phyloP scores from a whole-genome alignment of 805 yeast genomes.

The Candida boidinii region DNA sequence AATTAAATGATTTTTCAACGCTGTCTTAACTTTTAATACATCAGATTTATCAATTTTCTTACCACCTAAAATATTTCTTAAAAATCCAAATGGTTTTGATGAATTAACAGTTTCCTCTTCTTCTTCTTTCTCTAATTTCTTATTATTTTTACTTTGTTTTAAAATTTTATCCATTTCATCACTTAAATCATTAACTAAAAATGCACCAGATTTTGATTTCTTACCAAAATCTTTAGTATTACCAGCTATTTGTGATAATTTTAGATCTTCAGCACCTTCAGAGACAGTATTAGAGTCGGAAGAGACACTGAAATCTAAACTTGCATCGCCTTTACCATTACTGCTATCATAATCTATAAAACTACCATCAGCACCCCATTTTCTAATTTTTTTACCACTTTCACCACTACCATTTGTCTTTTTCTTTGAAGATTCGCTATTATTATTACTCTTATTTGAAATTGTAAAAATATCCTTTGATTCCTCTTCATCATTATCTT shows the following conservation, averaged over 20 bases:
- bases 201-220: slow-evolving; percentile 44
- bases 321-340: slow-evolving; percentile 25
- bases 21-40: slow-evolving; percentile 52
- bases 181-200: slow-evolving; percentile 55
- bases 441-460: too few species aligned
- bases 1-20: slow-evolving; percentile 68
- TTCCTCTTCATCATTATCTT: slow-evolving; percentile 2
- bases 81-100: slow-evolving; percentile 46
- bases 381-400: slow-evolving; percentile 39
- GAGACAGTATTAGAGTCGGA: slow-evolving; percentile 12
- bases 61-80: slow-evolving; percentile 59
- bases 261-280: slow-evolving; percentile 10
- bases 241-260: slow-evolving; percentile 28
- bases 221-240: slow-evolving; percentile 32
- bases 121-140: slow-evolving; percentile 5
- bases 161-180: slow-evolving; percentile 39
- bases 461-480: slow-evolving; percentile 1
- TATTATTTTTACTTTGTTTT: slow-evolving; percentile 9
- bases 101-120: slow-evolving; percentile 15
- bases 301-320: slow-evolving; percentile 57
- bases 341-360: slow-evolving; percentile 37
- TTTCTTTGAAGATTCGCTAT: slow-evolving; percentile 7
- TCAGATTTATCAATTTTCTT: slow-evolving; percentile 57
- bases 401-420: slow-evolving; percentile 7
- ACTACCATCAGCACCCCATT: slow-evolving; percentile 60